These are phyloP conservation scores for Terana coerulea DNA, from an alignment of 768 basidiomycete genomes.

Conservation along the genomic window DNA sequence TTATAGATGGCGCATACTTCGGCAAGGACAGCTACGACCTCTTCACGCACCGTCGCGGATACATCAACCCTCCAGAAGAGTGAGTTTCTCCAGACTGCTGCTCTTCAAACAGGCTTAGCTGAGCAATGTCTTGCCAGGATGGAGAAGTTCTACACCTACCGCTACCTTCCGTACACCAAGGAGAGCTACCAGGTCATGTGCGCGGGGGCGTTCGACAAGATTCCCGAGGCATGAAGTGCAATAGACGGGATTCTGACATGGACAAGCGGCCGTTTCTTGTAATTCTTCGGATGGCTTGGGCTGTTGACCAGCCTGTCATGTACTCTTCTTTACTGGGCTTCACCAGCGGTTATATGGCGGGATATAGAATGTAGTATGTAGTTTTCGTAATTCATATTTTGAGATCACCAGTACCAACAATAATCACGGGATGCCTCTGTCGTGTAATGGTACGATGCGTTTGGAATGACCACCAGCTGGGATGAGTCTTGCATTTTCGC, in stretches of 20 bases:
- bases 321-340: too few relatives aligned
- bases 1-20: conserved; percentile 49
- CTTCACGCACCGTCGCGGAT: conserved; percentile 24
- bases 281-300: too few relatives aligned
- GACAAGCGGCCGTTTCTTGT: background rate
- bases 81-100: conserved; percentile 4
- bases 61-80: conserved; percentile 21
- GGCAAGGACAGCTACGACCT: conserved; percentile 51
- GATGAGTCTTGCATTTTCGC: too few relatives aligned
- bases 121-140: conserved; percentile 13
- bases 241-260: background rate
- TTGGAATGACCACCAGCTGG: too few relatives aligned
- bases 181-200: conserved; percentile 20
- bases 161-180: conserved; percentile 32
- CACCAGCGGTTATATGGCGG: too few relatives aligned
- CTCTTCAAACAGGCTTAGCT: background rate
- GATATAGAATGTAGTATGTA: too few relatives aligned
- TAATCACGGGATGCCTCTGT: too few relatives aligned
- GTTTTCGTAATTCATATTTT: too few relatives aligned
- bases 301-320: too few relatives aligned
- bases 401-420: too few relatives aligned
- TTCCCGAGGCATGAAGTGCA: conserved; percentile 7
- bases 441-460: too few relatives aligned
- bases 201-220: conserved; percentile 1
- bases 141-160: conserved; percentile 22